Conservation (phyloP, 2,329 filamentous ascomycete species). For the Cladophialophora exuberans region DNA sequence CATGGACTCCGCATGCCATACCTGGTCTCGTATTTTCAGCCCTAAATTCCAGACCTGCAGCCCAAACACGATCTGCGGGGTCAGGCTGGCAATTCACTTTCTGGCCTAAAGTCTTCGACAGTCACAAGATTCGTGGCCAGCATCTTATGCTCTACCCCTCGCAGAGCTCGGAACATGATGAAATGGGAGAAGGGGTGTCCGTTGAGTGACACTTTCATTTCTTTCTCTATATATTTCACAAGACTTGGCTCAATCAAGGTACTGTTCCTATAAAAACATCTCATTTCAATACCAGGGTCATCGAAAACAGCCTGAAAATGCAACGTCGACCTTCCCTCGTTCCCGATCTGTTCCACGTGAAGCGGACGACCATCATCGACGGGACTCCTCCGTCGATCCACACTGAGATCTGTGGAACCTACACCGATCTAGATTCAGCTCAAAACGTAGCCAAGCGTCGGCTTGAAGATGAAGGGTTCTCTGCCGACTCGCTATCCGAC, state of each 20-base stretch:
- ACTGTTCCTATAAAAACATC: background rate
- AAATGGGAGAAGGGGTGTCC: too few species aligned
- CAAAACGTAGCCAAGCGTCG: slow-evolving; percentile 13
- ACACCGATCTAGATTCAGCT: slow-evolving; percentile 18
- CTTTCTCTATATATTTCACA: too few species aligned
- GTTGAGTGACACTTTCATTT: too few species aligned
- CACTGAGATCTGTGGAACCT: slow-evolving; percentile 23
- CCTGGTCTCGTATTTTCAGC: slow-evolving; percentile 4
- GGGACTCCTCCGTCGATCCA: slow-evolving; percentile 16
- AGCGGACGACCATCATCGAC: slow-evolving; percentile 16
- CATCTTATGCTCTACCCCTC: background rate
- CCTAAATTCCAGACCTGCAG: background rate
- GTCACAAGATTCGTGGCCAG: slow-evolving; percentile 6
- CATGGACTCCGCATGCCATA: too few species aligned
- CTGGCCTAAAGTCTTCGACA: background rate
- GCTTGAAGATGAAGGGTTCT: slow-evolving; percentile 20
- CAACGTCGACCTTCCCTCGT: slow-evolving; percentile 20
- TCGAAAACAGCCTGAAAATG: slow-evolving; percentile 2
- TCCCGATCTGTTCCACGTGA: slow-evolving; percentile 20
- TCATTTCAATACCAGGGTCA: background rate
- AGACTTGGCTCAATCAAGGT: background rate
- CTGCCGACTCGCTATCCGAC: slow-evolving; percentile 3
- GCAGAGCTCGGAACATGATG: background rate
- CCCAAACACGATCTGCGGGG: slow-evolving; percentile 6
- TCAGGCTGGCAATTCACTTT: background rate